Evolutionary conservation across 2,329 filamentous ascomycete genomes (phyloP).

Genomic region (Trichophaea hybrida): DNA sequence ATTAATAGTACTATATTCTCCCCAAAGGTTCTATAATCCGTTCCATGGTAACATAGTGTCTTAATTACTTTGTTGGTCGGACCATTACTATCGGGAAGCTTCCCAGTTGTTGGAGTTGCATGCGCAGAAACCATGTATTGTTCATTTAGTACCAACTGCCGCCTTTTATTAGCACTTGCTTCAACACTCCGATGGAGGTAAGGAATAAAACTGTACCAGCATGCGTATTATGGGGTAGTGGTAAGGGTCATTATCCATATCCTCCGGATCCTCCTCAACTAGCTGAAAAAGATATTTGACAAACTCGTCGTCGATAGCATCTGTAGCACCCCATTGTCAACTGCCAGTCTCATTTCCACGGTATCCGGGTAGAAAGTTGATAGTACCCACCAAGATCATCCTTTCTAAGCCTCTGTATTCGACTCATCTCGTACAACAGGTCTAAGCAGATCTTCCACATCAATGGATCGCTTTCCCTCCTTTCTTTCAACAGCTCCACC

Average conservation of each 20-base stretch:
- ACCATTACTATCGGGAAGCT: constrained; percentile 9
- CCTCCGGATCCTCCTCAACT: constrained; percentile 75
- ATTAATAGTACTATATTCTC: constrained; percentile 92
- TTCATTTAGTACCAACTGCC: constrained; percentile 82
- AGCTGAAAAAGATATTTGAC: constrained; percentile 70
- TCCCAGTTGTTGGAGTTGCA: constrained; percentile 38
- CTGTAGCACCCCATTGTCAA: constrained; percentile 8
- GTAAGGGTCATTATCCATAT: constrained; percentile 70
- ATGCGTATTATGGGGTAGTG: constrained; percentile 92
- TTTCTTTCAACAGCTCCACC: constrained; percentile 57
- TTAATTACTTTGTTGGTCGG: constrained; percentile 92
- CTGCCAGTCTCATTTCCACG: background rate
- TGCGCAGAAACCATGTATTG: constrained; percentile 79
- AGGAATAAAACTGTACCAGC: constrained; percentile 44
- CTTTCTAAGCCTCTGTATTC: constrained; percentile 65
- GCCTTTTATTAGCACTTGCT: constrained; percentile 18
- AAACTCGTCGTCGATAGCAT: constrained; percentile 55
- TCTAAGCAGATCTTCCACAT: constrained; percentile 73
- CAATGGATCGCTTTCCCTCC: constrained; percentile 48
- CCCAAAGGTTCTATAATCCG: constrained; percentile 80
- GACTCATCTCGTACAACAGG: constrained; percentile 88
- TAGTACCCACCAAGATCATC: constrained; percentile 56
- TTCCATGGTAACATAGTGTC: constrained; percentile 65
- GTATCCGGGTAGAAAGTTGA: background rate
- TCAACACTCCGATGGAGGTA: background rate